Conservation (phyloP, 805 yeast genomes). For the Sugiyamaella chiloensis region DNA sequence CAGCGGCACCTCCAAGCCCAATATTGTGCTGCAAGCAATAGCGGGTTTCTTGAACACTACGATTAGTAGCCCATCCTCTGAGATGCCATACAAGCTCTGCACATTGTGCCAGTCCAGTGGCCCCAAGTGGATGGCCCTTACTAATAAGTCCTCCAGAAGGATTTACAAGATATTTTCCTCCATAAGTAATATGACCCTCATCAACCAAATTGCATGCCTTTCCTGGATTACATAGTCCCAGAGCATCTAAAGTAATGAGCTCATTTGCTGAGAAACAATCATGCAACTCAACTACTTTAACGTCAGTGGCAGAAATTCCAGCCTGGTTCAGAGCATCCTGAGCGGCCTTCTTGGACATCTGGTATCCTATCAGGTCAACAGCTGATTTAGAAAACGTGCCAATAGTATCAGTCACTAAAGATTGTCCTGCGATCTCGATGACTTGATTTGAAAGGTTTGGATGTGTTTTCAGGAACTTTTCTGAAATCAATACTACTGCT, state of each 20-base stretch:
- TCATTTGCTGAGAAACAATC: conserved; percentile 30
- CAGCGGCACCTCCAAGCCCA: conserved; percentile 29
- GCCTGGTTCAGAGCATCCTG: conserved; percentile 19
- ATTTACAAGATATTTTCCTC: conserved; percentile 27
- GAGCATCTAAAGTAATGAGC: conserved; percentile 25
- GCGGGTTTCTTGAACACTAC: conserved; percentile 22
- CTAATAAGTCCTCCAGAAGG: conserved; percentile 29
- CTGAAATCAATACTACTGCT: conserved; percentile 26
- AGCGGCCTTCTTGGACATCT: conserved; percentile 26
- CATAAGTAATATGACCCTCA: conserved; percentile 26
- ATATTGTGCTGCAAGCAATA: conserved; percentile 27
- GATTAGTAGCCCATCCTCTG: conserved; percentile 29
- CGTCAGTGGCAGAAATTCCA: conserved; percentile 23
- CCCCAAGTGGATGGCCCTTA: conserved; percentile 30
- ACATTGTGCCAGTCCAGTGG: conserved; percentile 28
- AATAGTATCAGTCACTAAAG: conserved; percentile 25
- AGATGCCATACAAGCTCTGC: conserved; percentile 28
- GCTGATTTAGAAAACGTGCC: conserved; percentile 22
- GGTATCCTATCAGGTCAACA: conserved; percentile 24
- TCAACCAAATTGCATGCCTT: conserved; percentile 25
- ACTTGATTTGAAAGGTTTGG: conserved; percentile 25
- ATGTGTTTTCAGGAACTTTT: conserved; percentile 23
- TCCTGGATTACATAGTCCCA: conserved; percentile 26
- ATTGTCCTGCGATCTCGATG: conserved; percentile 26
- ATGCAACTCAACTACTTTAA: conserved; percentile 28